Percentiles rank a stretch among this genome's conserved stretches.
phyloP scores from a whole-genome alignment of 1,284 basidiomycete species.

The Phylloporus sp. region DNA sequence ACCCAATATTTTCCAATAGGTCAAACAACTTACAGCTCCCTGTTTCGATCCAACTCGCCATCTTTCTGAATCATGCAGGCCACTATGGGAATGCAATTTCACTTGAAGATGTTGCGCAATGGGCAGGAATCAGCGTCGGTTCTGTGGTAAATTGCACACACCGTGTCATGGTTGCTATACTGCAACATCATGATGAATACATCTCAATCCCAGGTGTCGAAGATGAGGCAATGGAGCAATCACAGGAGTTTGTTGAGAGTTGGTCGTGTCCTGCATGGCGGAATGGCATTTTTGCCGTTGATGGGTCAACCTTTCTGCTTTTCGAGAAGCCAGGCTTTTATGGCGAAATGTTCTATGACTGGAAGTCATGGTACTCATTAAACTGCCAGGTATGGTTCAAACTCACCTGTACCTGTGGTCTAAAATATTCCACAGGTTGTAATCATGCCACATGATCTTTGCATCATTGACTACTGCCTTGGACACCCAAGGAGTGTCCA shows the following conservation, averaged over 20 bases:
- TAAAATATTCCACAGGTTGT: constrained; percentile 6
- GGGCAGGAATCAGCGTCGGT: constrained; percentile 31
- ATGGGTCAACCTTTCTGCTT: not conserved
- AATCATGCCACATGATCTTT: constrained; percentile 14
- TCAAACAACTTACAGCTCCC: constrained; percentile 39
- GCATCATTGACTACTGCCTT: constrained; percentile 16
- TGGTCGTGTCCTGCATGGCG: not conserved
- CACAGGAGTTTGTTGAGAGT: not conserved
- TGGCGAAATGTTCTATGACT: not conserved
- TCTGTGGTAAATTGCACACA: constrained; percentile 17
- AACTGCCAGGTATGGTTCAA: constrained; percentile 15
- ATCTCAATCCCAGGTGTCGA: too few relatives aligned
- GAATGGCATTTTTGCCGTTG: not conserved
- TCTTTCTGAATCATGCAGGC: not conserved
- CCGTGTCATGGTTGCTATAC: constrained; percentile 7
- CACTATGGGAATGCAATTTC: constrained; percentile 5
- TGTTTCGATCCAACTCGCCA: constrained; percentile 44
- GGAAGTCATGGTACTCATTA: constrained; percentile 15
- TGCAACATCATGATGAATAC: too few relatives aligned
- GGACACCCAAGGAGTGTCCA: constrained; percentile 17
- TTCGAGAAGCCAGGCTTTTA: not conserved
- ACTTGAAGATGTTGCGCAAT: constrained; percentile 35
- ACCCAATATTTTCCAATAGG: constrained; percentile 14
- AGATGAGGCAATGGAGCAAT: not conserved
- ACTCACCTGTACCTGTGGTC: too few relatives aligned